Evolutionary conservation across 495 filamentous ascomycete species (phyloP).

Genomic region (Neurospora sp.): DNA sequence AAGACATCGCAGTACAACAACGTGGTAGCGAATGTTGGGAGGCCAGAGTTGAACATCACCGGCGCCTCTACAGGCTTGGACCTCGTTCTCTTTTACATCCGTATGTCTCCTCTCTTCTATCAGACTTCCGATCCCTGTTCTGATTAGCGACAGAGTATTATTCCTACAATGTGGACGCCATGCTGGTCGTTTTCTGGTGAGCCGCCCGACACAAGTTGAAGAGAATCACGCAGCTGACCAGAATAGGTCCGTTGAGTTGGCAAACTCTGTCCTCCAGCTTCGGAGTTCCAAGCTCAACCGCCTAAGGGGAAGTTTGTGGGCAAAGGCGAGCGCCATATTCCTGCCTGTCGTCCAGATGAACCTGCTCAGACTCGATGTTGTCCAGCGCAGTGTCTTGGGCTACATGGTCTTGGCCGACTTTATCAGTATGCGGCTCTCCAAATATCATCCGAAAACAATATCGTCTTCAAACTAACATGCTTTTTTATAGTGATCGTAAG

Average conservation of each 20-base stretch:
- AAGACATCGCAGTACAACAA: slow-evolving; percentile 33
- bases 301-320: slow-evolving; percentile 20
- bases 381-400: slow-evolving; percentile 17
- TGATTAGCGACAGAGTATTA: slow-evolving; percentile 31
- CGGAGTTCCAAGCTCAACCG: slow-evolving; percentile 9
- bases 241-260: slow-evolving; percentile 31
- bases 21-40: slow-evolving; percentile 20
- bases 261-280: slow-evolving; percentile 28
- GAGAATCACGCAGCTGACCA: background rate
- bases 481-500: slow-evolving; percentile 32
- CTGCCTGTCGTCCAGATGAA: slow-evolving; percentile 28
- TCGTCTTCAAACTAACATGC: background rate
- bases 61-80: slow-evolving; percentile 34
- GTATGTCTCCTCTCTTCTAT: slow-evolving; percentile 10
- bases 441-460: background rate
- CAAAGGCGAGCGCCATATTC: slow-evolving; percentile 25
- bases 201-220: slow-evolving; percentile 1
- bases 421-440: slow-evolving; percentile 25
- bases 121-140: background rate
- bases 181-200: slow-evolving; percentile 37
- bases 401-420: slow-evolving; percentile 32
- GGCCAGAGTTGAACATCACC: slow-evolving; percentile 36
- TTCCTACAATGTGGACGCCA: slow-evolving; percentile 38
- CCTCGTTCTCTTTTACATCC: slow-evolving; percentile 38
- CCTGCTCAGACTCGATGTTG: slow-evolving; percentile 22